phyloP scores from a whole-genome alignment of 208 protist genomes.

The Acanthamoeba lenticulata region DNA sequence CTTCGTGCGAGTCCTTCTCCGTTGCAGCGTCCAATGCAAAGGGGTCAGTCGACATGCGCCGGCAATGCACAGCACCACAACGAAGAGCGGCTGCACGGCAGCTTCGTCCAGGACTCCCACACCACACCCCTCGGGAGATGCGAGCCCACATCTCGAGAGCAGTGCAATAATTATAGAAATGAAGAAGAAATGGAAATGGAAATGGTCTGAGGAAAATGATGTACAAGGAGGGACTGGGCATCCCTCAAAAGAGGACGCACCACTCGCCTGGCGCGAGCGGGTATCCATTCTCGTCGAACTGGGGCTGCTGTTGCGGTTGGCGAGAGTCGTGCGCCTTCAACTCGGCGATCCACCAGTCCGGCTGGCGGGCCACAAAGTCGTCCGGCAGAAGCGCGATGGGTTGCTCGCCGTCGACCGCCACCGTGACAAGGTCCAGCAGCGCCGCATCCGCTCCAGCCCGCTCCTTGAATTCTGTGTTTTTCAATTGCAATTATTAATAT shows the following conservation, averaged over 20 bases:
- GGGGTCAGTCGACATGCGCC: neutral
- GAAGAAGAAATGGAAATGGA: neutral
- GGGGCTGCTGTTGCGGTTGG: neutral
- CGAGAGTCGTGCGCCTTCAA: neutral
- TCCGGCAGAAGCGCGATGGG: neutral
- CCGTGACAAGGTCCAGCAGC: neutral
- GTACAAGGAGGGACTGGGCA: no score
- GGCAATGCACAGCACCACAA: neutral
- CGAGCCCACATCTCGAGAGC: neutral
- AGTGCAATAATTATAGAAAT: neutral
- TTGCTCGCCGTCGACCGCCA: neutral
- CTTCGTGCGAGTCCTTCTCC: neutral
- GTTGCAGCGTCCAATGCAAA: neutral
- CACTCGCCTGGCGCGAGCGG: neutral
- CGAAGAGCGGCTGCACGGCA: neutral
- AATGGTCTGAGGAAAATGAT: neutral
- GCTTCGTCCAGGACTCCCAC: no score
- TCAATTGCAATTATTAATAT: no score
- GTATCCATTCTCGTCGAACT: neutral
- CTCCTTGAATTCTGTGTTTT: neutral
- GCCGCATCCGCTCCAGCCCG: neutral
- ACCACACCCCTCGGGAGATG: neutral
- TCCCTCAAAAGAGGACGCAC: neutral
- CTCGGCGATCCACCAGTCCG: neutral
- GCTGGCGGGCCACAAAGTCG: neutral